phyloP scores from a whole-genome alignment of 805 yeast genomes.

The Candida piceae region DNA sequence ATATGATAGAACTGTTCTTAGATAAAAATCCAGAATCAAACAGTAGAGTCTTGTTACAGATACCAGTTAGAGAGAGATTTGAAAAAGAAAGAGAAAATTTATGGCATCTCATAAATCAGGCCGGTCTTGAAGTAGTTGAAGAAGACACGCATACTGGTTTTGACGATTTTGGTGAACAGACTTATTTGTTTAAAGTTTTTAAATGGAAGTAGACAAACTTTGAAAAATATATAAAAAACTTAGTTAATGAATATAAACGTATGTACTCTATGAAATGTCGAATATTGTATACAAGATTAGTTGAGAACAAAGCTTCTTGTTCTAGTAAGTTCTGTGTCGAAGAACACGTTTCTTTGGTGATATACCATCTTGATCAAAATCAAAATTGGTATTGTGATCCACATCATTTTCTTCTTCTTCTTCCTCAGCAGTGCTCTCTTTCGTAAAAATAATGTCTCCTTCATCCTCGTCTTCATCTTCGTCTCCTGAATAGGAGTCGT shows the following conservation, averaged over 20 bases:
- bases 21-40: constrained; percentile 22
- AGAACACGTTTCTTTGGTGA: no score
- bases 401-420: not conserved
- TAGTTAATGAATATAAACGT: no score
- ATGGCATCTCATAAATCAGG: constrained; percentile 46
- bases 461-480: constrained; percentile 6
- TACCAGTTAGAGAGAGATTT: constrained; percentile 69
- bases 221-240: no score
- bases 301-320: no score
- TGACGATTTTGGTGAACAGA: constrained; percentile 81
- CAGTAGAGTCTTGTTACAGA: constrained; percentile 54
- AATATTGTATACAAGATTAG: no score
- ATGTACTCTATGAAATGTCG: no score
- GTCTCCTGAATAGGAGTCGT: constrained; percentile 10
- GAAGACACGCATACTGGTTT: constrained; percentile 53
- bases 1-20: constrained; percentile 51
- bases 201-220: no score
- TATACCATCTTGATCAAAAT: no score
- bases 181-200: constrained; percentile 46
- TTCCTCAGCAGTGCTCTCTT: no score
- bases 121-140: constrained; percentile 31
- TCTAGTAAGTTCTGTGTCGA: no score
- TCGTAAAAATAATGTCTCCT: no score
- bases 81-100: constrained; percentile 58
- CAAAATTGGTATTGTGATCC: no score